Conservation (phyloP, 202 grass and related monocot species). For the Schoenoplectus tabernaemontani region DNA sequence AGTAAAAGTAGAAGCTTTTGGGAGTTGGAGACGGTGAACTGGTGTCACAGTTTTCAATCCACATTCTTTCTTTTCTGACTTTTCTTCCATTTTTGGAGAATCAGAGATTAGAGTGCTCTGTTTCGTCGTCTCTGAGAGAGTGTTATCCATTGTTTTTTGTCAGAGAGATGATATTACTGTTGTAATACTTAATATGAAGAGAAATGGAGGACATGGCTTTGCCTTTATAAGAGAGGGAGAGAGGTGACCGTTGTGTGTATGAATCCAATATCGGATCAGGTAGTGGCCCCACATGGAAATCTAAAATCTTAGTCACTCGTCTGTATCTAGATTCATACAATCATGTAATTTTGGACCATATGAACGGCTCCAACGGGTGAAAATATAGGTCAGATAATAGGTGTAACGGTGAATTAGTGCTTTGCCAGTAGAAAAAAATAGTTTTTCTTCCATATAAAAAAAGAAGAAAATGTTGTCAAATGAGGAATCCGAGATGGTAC, state of each 20-base stretch:
- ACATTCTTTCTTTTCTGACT: neutral
- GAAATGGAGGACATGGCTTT: neutral
- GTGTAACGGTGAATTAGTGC: slow-evolving; percentile 5
- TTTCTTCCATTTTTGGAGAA: neutral
- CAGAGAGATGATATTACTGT: neutral
- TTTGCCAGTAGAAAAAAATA: neutral
- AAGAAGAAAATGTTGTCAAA: too few species aligned
- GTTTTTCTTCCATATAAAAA: too few species aligned
- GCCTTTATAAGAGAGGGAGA: neutral
- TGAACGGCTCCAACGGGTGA: neutral
- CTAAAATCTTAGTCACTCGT: neutral
- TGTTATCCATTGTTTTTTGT: neutral
- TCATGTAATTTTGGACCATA: neutral
- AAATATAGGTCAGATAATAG: too few species aligned
- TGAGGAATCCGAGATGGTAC: too few species aligned
- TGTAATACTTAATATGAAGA: neutral
- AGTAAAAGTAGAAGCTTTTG: slow-evolving; percentile 12
- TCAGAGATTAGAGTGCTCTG: neutral
- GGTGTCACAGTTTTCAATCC: slow-evolving; percentile 7
- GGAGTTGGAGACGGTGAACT: slow-evolving; percentile 18
- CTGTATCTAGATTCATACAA: neutral
- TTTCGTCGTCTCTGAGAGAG: neutral
- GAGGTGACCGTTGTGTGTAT: neutral
- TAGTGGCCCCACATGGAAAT: neutral
- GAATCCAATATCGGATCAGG: neutral